A percentile compares a stretch with the other conserved stretches of the same genome.
Conservation (phyloP, 164 flowering plant genomes). For the Annona cherimola region DNA sequence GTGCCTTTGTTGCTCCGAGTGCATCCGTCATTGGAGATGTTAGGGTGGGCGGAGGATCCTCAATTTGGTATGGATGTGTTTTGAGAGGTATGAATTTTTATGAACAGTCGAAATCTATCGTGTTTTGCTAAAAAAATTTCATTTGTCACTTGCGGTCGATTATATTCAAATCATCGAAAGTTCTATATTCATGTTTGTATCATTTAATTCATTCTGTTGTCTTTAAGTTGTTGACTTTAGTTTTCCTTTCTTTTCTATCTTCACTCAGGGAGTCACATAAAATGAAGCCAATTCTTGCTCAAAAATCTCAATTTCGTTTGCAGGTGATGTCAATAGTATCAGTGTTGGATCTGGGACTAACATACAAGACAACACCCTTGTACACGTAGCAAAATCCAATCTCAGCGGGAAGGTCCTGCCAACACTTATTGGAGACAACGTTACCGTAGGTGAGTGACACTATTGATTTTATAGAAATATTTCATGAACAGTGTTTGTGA, state of each 20-base stretch:
- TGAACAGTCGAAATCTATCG: neutral
- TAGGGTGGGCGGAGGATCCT: slow-evolving; percentile 68
- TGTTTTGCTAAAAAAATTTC: neutral
- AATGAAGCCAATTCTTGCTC: neutral
- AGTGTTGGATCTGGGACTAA: slow-evolving; percentile 85
- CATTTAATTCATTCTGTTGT: neutral
- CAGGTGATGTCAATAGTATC: slow-evolving; percentile 90
- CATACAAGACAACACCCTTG: slow-evolving; percentile 92
- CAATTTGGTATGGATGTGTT: slow-evolving; percentile 96
- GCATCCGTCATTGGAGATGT: slow-evolving; percentile 90
- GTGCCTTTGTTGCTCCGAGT: slow-evolving; percentile 90
- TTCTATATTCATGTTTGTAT: neutral
- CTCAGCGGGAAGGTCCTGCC: slow-evolving; percentile 89
- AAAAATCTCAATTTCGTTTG: neutral
- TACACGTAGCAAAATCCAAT: slow-evolving; percentile 94
- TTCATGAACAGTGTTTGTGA: neutral
- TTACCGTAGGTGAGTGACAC: slow-evolving; percentile 70
- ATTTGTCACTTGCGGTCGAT: neutral
- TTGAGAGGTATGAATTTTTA: slow-evolving; percentile 59
- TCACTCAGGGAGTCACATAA: neutral
- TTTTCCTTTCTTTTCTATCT: too few species aligned
- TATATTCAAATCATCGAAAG: neutral
- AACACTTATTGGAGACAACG: slow-evolving; percentile 91
- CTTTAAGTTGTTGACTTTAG: too few species aligned
- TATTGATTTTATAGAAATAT: neutral